Percentiles rank a stretch among this genome's conserved stretches.
phyloP scores from a whole-genome alignment of 116 monocot genomes.

The Posidonia oceanica region DNA sequence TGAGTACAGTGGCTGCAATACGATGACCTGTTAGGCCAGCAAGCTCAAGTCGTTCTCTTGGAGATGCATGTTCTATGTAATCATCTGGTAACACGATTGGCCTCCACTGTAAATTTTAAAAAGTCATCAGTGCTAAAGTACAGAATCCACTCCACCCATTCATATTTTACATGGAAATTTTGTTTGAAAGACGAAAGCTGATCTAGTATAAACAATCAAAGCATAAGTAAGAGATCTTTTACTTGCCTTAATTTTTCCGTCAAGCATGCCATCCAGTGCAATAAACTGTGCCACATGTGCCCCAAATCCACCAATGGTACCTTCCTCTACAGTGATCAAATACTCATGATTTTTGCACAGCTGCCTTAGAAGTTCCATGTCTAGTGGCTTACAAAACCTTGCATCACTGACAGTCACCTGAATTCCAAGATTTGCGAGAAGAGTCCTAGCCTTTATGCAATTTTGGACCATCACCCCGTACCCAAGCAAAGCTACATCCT shows the following conservation, averaged over 20 bases:
- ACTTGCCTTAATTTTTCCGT: constrained; percentile 55
- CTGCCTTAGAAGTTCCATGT: constrained; percentile 51
- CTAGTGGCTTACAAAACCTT: constrained; percentile 93
- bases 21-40: constrained; percentile 66
- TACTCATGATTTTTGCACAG: constrained; percentile 51
- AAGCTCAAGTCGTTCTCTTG: constrained; percentile 47
- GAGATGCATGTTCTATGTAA: constrained; percentile 52
- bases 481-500: constrained; percentile 56
- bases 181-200: too few relatives aligned
- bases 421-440: constrained; percentile 38
- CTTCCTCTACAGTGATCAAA: constrained; percentile 76
- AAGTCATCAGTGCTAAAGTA: too few relatives aligned
- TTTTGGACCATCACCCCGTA: constrained; percentile 71
- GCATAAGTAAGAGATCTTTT: too few relatives aligned
- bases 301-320: constrained; percentile 66
- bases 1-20: constrained; percentile 65
- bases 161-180: too few relatives aligned
- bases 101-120: constrained; percentile 37
- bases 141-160: background rate
- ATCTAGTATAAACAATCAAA: too few relatives aligned
- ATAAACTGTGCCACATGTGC: constrained; percentile 85
- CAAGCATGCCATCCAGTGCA: constrained; percentile 66
- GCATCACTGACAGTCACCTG: constrained; percentile 68
- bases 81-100: constrained; percentile 63
- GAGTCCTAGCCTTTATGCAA: constrained; percentile 53